Evolutionary conservation across 1,139 yeast species (phyloP).

Genomic region (Candida tropicalis): DNA sequence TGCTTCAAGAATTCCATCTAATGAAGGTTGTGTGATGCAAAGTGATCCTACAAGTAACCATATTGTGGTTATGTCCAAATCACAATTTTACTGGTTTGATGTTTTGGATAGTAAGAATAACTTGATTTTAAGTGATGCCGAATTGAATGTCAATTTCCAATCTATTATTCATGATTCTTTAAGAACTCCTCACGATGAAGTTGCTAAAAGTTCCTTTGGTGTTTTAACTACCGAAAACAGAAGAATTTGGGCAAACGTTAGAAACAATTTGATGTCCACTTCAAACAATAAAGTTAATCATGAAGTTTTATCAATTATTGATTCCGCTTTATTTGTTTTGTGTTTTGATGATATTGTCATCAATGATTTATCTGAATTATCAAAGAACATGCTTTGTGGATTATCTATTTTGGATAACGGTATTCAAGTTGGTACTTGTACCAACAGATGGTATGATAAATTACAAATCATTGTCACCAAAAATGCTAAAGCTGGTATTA

Average conservation of each 20-base stretch:
- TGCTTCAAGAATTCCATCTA: slow-evolving; percentile 80
- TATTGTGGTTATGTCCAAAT: slow-evolving; percentile 79
- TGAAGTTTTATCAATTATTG: slow-evolving; percentile 74
- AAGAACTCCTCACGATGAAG: slow-evolving; percentile 59
- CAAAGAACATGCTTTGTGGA: slow-evolving; percentile 87
- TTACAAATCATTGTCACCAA: slow-evolving; percentile 86
- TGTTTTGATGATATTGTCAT: slow-evolving; percentile 80
- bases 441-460: slow-evolving; percentile 94
- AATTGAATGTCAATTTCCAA: slow-evolving; percentile 72
- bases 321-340: slow-evolving; percentile 77
- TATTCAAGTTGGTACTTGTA: slow-evolving; percentile 90
- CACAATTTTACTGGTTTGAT: slow-evolving; percentile 94
- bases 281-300: slow-evolving; percentile 50
- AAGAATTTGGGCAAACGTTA: slow-evolving; percentile 77
- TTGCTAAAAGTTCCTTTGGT: slow-evolving; percentile 84
- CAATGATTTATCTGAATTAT: slow-evolving; percentile 65
- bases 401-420: slow-evolving; percentile 78
- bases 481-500: slow-evolving; percentile 91
- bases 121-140: slow-evolving; percentile 70
- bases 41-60: slow-evolving; percentile 75
- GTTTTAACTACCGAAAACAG: slow-evolving; percentile 88
- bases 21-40: slow-evolving; percentile 81
- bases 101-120: slow-evolving; percentile 75
- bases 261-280: slow-evolving; percentile 49
- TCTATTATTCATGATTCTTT: slow-evolving; percentile 75